Base-by-base conservation (phyloP, 108 stramenopile species). In the Bacterosira constricta region DNA sequence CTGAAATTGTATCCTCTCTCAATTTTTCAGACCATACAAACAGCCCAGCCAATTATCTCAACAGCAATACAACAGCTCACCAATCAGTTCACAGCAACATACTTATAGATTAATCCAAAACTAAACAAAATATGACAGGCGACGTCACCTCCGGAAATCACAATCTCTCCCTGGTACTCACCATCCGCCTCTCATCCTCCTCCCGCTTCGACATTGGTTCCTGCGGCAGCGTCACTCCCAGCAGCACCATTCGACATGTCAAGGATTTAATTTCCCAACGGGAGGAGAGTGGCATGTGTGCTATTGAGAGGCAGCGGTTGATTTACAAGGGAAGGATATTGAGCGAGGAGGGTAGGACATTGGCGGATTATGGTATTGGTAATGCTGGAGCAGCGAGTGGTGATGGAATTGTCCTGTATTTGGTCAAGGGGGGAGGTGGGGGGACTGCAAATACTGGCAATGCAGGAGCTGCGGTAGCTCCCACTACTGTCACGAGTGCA, bases 251-350 rank as follows among this genome's bases (percentile, higher is more conserved):
- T 17, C 69, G 41, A 8, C 80, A 81, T 13, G n/a, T 81, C 54
- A 81, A 81, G 60, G 69, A 63, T 1, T 49, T 81, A 62, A 81
- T 81, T 25, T 58, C 80, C 25, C 51, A 75, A 34, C 54, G 60
- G 27, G 53, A 55, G 21, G 75, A 81, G 41, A 76, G 75, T 47
- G 80, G 64, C n/a, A 32, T 49, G 25, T 68, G 73, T 13, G 63
- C 93, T n/a, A 77, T 88, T 8, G 66, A 51, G 12, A 74, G 91
- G 10, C 96, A 97, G 76, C 84, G 96, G 41, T 78, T 98, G 52
- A 92, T 98, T 46, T 93, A 87, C 87, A 97, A 96, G 81, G 98
- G 98, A 45, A 79, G 95, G 17, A 96, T 97, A 37, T 68, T 98
- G n/a, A 91, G 91, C 64, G 96, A 97, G 36, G 80, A 90, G 25